phyloP scores from a whole-genome alignment of 495 filamentous ascomycete genomes.

The Achaetomiella virescens region DNA sequence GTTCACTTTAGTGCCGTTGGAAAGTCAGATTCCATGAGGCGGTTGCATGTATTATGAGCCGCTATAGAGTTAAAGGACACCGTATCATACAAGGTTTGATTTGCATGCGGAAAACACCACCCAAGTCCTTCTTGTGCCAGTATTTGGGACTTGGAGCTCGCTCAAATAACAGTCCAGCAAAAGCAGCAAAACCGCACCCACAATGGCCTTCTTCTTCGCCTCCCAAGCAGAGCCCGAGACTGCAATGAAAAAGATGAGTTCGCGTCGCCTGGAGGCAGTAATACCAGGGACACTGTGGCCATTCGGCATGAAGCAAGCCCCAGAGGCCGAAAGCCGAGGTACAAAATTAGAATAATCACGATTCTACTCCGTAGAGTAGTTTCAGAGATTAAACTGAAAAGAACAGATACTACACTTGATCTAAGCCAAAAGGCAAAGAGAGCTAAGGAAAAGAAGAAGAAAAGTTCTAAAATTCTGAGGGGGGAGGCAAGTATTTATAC shows the following conservation, averaged over 20 bases:
- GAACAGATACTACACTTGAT: slow-evolving; percentile 99
- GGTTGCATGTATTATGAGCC: too few species aligned
- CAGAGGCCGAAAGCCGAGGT: slow-evolving; percentile 30
- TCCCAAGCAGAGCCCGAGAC: slow-evolving; percentile 47
- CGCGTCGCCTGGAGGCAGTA: slow-evolving; percentile 80
- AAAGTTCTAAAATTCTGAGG: slow-evolving; percentile 20
- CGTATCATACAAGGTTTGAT: too few species aligned
- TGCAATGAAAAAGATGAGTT: slow-evolving; percentile 49
- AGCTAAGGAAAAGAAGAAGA: slow-evolving; percentile 29
- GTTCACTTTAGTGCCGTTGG: too few species aligned
- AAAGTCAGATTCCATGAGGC: too few species aligned
- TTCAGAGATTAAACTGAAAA: slow-evolving; percentile 93
- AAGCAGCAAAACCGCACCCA: not conserved
- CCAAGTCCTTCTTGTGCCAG: too few species aligned
- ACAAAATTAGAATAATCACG: slow-evolving; percentile 79
- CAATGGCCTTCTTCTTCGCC: slow-evolving; percentile 52
- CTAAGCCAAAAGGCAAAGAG: slow-evolving; percentile 70
- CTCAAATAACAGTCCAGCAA: too few species aligned
- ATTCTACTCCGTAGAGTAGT: slow-evolving; percentile 61
- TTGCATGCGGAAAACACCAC: too few species aligned
- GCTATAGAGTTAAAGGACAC: too few species aligned
- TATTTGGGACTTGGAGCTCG: too few species aligned
- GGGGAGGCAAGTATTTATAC: slow-evolving; percentile 22
- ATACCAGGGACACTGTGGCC: slow-evolving; percentile 78
- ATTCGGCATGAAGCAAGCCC: slow-evolving; percentile 70